These are phyloP conservation scores for Pulveroboletus sp. DNA, from an alignment of 768 basidiomycete genomes.

Conservation along the genomic window DNA sequence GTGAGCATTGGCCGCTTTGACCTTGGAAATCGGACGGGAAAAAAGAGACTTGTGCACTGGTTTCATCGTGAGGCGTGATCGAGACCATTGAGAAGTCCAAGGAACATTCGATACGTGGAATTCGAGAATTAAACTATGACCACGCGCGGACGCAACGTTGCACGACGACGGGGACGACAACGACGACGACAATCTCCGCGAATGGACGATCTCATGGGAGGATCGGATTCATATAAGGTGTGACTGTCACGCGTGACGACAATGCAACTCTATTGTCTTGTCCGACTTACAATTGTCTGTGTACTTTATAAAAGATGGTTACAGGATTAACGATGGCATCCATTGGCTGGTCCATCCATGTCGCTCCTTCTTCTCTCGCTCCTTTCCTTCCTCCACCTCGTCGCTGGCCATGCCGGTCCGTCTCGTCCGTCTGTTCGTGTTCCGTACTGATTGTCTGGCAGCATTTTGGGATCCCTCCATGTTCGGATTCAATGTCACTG, in stretches of 20 bases:
- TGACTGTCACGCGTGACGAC: background rate
- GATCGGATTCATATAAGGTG: background rate
- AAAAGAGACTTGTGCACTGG: conserved; percentile 9
- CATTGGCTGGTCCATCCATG: conserved; percentile 23
- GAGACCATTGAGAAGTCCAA: background rate
- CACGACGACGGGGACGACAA: background rate
- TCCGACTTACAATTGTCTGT: too few relatives aligned
- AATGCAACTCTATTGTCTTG: background rate
- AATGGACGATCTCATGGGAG: background rate
- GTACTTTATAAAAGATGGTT: too few relatives aligned
- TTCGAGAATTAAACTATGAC: conserved; percentile 7
- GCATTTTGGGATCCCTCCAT: conserved; percentile 59
- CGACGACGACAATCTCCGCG: conserved; percentile 19
- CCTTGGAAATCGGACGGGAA: background rate
- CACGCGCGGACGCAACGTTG: conserved; percentile 10
- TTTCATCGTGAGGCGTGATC: conserved; percentile 17
- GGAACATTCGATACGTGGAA: background rate
- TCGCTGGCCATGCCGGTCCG: conserved; percentile 18
- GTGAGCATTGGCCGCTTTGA: conserved; percentile 14
- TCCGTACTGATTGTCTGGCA: conserved; percentile 13
- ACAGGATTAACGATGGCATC: background rate
- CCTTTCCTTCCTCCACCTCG: conserved; percentile 6
- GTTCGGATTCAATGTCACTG: conserved; percentile 69
- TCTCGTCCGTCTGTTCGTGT: background rate
- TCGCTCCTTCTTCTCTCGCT: background rate